Base-by-base conservation (phyloP, 768 basidiomycete genomes). In the Amanita pallidorosea region DNA sequence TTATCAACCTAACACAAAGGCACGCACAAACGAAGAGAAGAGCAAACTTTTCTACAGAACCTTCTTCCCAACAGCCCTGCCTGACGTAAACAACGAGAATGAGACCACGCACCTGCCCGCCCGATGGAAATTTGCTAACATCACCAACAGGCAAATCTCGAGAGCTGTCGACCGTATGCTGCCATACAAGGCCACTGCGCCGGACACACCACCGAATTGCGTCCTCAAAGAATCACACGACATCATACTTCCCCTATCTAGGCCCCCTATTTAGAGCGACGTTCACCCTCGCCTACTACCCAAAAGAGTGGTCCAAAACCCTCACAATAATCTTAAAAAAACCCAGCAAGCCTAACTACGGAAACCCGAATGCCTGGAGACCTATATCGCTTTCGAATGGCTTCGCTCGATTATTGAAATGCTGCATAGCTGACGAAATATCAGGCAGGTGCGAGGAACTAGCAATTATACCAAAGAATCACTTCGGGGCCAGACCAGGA, bases 331-430 rank as follows among this genome's bases (percentile, higher is more conserved):
- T 52, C 4, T 20, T 52, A 15, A 45, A 36, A 15, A 54, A 54
- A 22, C 53, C 53, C 3, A 34, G 50, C 0, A 52, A 53, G 17
- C 44, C 51, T 0, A 11, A 45, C 31, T 55, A 55, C 38, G 9
- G 31, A 2, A 11, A 31, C 2, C 51, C 51, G 2, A 55, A 55
- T 20, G 51, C 54, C 7, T 52, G 52, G 23, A 7, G 54, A 0
- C 54, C 51, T 12, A 55, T 55, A 7, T 35, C 54, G 1, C 22
- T 55, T 2, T 29, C 47, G 3, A 45, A 44, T 45, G 46, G 51
- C 0, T 33, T 42, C 8, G 48, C 53, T 2, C 40, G 49, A 23
- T 7, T 54, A 1, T 33, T 54, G 1, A 42, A 47, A 1, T 2
- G 40, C 3, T 49, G 48, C 33, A 40, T 53, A 7, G 48, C 53